Evolutionary conservation across 1,284 basidiomycete genomes (phyloP), one percentile per base, ranked within the genome.

Genomic region (Mrakiaceae sp.): DNA sequence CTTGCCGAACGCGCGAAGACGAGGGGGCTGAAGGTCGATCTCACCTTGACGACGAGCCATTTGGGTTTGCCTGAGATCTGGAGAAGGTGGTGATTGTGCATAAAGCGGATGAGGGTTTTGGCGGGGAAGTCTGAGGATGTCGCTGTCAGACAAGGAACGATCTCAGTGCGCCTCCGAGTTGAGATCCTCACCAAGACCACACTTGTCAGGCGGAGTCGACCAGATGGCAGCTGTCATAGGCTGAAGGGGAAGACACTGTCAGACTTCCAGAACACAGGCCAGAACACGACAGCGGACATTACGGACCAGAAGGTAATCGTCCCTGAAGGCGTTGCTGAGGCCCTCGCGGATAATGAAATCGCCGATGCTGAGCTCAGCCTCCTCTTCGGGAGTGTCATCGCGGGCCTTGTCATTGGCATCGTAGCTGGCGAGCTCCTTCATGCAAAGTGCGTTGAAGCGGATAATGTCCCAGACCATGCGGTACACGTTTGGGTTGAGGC

Each of bases 191-290:
- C 60, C 60, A 53, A 84, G 74, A 6, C 83, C 79, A 65, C 86
- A 87, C 68, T 83, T 82, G 69, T 86, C 84, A 4, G 87, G 85
- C 0, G 87, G 85, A 0, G 86, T 89, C 55, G 84, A 87, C 88
- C 88, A 91, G 61, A 90, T 86, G 3, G 85, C 85, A 1, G 86
- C 86, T 16, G 85, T 87, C 85, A 89, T 87, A 0, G 87, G 87
- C 87, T 89, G 67, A 59, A 39, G 27, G 27, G 27, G 27, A 27
- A 27, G 27, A 27, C 2, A 27, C 27, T 27, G 27, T 9, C 4
- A 53, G 42, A 39, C 39, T 12, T 39, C 12, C 12, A 46, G 16
- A 52, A 52, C 11, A 10, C 39, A 50, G 5, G 53, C 5, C 62
- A 16, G 43, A n/a, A 44, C 56, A 53, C 50, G 4, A 39, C 27